A percentile compares a stretch with the other conserved stretches of the same genome.
These are phyloP conservation scores for Cetraspora pellucida DNA, from an alignment of 192 early-diverging fungal species.

Conservation along the genomic window DNA sequence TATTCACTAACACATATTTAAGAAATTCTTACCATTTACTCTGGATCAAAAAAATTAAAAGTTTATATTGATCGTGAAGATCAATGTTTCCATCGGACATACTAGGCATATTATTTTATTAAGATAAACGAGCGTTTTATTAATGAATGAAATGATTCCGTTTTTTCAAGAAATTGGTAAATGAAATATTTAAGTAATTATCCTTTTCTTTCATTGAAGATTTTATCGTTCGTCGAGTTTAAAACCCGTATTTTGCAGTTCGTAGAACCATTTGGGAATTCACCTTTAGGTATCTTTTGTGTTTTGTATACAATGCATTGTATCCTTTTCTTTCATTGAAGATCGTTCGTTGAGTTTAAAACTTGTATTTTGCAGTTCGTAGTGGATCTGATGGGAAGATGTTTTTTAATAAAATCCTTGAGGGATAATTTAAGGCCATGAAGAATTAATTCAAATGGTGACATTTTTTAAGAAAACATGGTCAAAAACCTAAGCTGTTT, in stretches of 20 bases:
- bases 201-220: not conserved
- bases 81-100: not conserved
- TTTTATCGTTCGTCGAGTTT: not conserved
- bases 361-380: no score
- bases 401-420: not conserved
- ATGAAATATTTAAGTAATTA: not conserved
- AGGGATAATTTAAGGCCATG: not conserved
- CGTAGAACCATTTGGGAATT: no score
- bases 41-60: constrained; percentile 1
- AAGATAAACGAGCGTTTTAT: not conserved
- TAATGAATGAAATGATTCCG: not conserved
- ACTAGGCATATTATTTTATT: not conserved
- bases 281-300: no score
- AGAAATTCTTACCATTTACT: not conserved
- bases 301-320: no score
- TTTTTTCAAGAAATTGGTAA: not conserved
- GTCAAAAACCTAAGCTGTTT: not conserved
- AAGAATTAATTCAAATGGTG: not conserved
- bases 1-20: not conserved
- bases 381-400: not conserved
- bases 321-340: not conserved
- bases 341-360: not conserved
- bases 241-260: no score
- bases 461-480: not conserved
- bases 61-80: not conserved